Evolutionary conservation across 2,329 filamentous ascomycete genomes (phyloP).

Genomic region (Talaromyces pinophilus): DNA sequence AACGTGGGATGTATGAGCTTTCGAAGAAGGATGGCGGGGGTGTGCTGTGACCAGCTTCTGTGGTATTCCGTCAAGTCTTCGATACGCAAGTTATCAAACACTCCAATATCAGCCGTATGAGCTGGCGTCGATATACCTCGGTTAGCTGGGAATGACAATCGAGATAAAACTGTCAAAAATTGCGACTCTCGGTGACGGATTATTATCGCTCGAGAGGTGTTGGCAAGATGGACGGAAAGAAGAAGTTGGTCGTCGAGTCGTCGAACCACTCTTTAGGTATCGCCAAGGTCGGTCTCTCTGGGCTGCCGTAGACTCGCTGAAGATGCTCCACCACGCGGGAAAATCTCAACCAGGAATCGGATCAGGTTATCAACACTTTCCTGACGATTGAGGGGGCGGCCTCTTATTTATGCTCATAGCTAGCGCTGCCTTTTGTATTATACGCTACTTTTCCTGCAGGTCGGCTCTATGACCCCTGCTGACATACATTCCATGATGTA

Average conservation of each 20-base stretch:
- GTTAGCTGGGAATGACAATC: background rate
- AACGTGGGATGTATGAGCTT: background rate
- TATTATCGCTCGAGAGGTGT: background rate
- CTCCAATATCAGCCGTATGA: background rate
- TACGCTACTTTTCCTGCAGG: slow-evolving; percentile 9
- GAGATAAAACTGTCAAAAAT: background rate
- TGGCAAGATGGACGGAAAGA: background rate
- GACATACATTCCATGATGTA: background rate
- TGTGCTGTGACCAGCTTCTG: background rate
- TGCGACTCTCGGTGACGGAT: background rate
- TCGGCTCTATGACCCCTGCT: background rate
- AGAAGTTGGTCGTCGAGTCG: background rate
- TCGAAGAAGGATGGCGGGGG: slow-evolving; percentile 4
- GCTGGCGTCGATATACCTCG: background rate
- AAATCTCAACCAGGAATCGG: background rate
- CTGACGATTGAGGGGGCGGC: background rate
- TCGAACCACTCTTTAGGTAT: slow-evolving; percentile 12
- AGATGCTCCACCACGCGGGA: slow-evolving; percentile 4
- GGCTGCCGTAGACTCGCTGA: slow-evolving; percentile 13
- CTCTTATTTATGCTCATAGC: slow-evolving; percentile 12
- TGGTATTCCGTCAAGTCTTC: background rate
- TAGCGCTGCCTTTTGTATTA: background rate
- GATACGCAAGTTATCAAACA: background rate
- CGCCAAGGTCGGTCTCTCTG: slow-evolving; percentile 18
- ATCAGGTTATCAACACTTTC: background rate